phyloP scores from a whole-genome alignment of 345 rosid species.

The Trapa incisa region DNA sequence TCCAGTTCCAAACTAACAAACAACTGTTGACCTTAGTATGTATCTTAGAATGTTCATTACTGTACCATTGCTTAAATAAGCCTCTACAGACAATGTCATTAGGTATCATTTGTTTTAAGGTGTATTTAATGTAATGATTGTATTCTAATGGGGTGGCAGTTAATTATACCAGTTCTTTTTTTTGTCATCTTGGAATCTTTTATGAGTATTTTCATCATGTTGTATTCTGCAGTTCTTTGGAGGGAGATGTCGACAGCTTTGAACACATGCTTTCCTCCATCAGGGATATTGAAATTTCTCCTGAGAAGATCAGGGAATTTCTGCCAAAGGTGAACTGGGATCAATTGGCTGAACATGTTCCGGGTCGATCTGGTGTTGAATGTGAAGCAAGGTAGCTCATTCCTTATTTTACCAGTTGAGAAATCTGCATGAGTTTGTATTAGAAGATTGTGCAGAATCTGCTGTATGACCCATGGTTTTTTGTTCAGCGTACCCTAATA shows the following conservation, averaged over 20 bases:
- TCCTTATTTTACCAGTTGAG: neutral
- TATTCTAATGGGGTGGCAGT: neutral
- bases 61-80: neutral
- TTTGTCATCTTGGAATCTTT: neutral
- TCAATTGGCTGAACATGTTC: constrained; percentile 44
- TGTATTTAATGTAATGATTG: neutral
- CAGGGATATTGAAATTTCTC: constrained; percentile 59
- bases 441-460: neutral
- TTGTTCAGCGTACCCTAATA: neutral
- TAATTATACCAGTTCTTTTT: neutral
- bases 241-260: constrained; percentile 26
- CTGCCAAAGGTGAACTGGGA: constrained; percentile 83
- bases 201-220: neutral
- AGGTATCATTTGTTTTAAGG: neutral
- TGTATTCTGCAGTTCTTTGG: constrained; percentile 30
- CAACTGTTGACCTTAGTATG: neutral
- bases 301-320: constrained; percentile 53
- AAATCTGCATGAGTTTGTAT: neutral
- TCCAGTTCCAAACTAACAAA: too few relatives aligned
- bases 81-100: neutral
- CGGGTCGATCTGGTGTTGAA: constrained; percentile 66
- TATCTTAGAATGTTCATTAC: neutral
- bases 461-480: neutral
- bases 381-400: constrained; percentile 67
- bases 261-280: constrained; percentile 41